These are phyloP conservation scores for Schizophyllum amplum DNA, from an alignment of 1,284 basidiomycete genomes.

Conservation along the genomic window DNA sequence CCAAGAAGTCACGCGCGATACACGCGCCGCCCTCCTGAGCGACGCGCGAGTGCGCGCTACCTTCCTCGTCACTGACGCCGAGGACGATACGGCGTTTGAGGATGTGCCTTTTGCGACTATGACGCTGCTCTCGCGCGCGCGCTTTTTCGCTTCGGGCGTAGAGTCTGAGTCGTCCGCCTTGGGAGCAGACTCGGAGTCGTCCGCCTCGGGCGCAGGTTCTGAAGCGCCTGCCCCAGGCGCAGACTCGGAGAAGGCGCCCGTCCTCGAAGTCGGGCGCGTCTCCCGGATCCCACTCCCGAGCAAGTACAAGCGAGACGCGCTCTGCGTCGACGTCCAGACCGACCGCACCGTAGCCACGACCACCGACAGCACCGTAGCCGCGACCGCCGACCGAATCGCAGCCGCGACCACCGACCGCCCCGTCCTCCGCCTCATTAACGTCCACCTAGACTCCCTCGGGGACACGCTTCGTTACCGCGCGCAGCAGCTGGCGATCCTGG, in stretches of 20 bases:
- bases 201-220: constrained; percentile 15
- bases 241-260: constrained; percentile 20
- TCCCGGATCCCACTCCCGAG: constrained; percentile 27
- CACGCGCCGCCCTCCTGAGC: constrained; percentile 19
- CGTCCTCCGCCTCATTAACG: constrained; percentile 29
- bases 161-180: neutral
- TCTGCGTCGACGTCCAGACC: constrained; percentile 29
- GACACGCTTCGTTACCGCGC: constrained; percentile 16
- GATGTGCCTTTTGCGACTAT: constrained; percentile 29
- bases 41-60: constrained; percentile 19
- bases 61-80: constrained; percentile 29
- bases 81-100: constrained; percentile 26
- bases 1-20: constrained; percentile 26
- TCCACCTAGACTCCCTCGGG: constrained; percentile 28
- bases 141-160: constrained; percentile 25
- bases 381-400: constrained; percentile 16
- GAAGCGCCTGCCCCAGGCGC: constrained; percentile 15
- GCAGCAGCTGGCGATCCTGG: constrained; percentile 27
- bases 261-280: constrained; percentile 21
- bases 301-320: constrained; percentile 26
- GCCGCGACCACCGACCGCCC: constrained; percentile 10
- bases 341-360: constrained; percentile 17
- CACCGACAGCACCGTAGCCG: constrained; percentile 14
- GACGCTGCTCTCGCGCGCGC: constrained; percentile 28
- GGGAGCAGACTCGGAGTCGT: constrained; percentile 7